Evolutionary conservation across 2,329 filamentous ascomycete genomes (phyloP).

Genomic region (Trematosphaeria pertusa): DNA sequence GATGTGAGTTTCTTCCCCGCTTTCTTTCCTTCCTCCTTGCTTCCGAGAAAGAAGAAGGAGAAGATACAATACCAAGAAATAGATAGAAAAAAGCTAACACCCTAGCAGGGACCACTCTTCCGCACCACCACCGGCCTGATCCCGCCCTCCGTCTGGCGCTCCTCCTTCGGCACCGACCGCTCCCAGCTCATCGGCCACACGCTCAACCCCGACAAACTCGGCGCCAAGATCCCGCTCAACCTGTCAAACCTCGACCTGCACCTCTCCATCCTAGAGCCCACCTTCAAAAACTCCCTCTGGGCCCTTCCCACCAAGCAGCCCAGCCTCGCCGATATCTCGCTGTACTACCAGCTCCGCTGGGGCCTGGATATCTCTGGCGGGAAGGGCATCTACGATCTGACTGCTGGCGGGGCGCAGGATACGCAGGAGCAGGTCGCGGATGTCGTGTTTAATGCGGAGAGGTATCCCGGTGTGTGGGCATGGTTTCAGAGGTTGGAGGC

Average conservation of each 20-base stretch:
- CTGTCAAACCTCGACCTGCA: conserved; percentile 47
- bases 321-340: conserved; percentile 44
- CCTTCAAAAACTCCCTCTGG: conserved; percentile 41
- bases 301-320: conserved; percentile 44
- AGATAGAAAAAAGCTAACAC: background rate
- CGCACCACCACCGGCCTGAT: conserved; percentile 51
- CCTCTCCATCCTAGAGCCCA: conserved; percentile 45
- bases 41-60: too few species aligned
- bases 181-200: conserved; percentile 48
- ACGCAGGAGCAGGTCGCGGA: conserved; percentile 21
- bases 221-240: conserved; percentile 48
- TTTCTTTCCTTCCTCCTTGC: background rate
- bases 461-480: conserved; percentile 45
- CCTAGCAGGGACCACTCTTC: conserved; percentile 43
- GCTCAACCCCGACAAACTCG: conserved; percentile 47
- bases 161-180: conserved; percentile 46
- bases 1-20: conserved; percentile 30
- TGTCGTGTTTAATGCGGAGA: conserved; percentile 44
- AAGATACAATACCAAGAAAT: background rate
- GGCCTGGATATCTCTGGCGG: conserved; percentile 48
- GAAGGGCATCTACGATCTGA: conserved; percentile 43
- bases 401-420: conserved; percentile 42
- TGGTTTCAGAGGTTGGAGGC: conserved; percentile 47
- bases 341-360: conserved; percentile 51
- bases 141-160: conserved; percentile 48